phyloP scores from a whole-genome alignment of 2,329 filamentous ascomycete species.

The Neobulgaria alba region DNA sequence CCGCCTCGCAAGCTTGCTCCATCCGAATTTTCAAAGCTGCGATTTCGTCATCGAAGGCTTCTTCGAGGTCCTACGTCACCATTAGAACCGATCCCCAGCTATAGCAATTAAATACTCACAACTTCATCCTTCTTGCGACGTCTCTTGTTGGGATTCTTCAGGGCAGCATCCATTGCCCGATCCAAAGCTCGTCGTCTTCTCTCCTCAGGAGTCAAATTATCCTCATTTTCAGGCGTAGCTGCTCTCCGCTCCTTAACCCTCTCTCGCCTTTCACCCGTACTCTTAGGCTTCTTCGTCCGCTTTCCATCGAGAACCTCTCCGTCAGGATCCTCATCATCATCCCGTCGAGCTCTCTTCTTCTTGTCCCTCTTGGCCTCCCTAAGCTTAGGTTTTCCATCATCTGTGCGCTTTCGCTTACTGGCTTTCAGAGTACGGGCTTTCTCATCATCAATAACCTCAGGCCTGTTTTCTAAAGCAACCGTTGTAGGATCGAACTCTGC shows the following conservation, averaged over 20 bases:
- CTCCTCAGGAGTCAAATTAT: slow-evolving; percentile 75
- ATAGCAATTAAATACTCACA: slow-evolving; percentile 41
- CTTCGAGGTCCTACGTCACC: slow-evolving; percentile 65
- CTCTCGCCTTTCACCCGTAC: slow-evolving; percentile 32
- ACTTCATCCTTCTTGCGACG: slow-evolving; percentile 77
- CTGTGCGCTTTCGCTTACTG: slow-evolving; percentile 55
- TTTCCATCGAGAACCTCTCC: slow-evolving; percentile 44
- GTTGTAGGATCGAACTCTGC: slow-evolving; percentile 60
- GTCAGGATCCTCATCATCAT: slow-evolving; percentile 35
- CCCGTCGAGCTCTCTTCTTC: slow-evolving; percentile 53
- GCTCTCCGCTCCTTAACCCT: slow-evolving; percentile 35
- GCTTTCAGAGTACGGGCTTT: slow-evolving; percentile 55
- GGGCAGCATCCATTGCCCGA: slow-evolving; percentile 75
- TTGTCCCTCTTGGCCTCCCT: slow-evolving; percentile 56
- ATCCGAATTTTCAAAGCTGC: slow-evolving; percentile 81
- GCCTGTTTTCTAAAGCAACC: slow-evolving; percentile 53
- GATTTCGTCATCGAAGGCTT: slow-evolving; percentile 83
- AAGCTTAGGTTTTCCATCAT: slow-evolving; percentile 63
- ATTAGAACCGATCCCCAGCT: slow-evolving; percentile 13
- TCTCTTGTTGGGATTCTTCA: slow-evolving; percentile 67
- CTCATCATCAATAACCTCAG: slow-evolving; percentile 56
- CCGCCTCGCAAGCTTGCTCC: slow-evolving; percentile 80
- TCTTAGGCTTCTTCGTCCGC: slow-evolving; percentile 32
- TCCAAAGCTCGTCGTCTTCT: slow-evolving; percentile 76
- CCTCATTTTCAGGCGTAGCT: slow-evolving; percentile 62